Base-by-base conservation (phyloP, 352 stramenopile genomes). In the Phytophthora multivora region DNA sequence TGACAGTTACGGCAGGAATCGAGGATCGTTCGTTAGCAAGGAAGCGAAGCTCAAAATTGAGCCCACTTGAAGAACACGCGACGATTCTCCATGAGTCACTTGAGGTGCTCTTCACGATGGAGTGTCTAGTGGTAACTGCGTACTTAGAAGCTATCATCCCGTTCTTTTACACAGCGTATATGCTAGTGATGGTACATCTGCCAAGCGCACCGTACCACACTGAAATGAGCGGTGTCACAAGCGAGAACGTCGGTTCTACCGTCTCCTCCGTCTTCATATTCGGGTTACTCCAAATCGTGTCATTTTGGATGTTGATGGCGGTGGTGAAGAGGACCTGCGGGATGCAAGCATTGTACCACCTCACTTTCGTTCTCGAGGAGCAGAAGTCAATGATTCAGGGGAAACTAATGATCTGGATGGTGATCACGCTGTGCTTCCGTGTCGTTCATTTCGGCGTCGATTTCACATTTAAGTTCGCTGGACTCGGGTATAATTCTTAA, bases 391-490 rank as follows among this genome's bases (percentile, higher is more conserved):
- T 67, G 18, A 59, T 80, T 41, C 71, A 80, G 35, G 56, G 57
- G 16, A 73, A 73, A 33, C 43, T 83, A 13, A 61, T 83, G n/a
- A 51, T 72, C 38, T 80, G 68, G 68, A 67, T 70, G 38, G 51
- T 63, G 13, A 62, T 62, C 21, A 54, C 53, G 2, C 21, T 62
- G 7, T 54, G 31, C 10, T 60, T 60, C 9, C 41, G 52, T 5
- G 21, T 58, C 4, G 38, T 49, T 5, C 36, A 49, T 30, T 58
- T 58, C 26, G 49, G 31, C 35, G 30, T 52, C 31, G 28, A 52
- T 13, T 52, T 42, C 6, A 52, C 46, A 18, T 52, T 41, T 16
- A 28, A 31, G 26, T 41, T 52, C 19, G 4, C 9, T 11, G 18
- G 16, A 18, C 46, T 52, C 4, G 42, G 42, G 4, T 49, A 47